A percentile compares a stretch with the other conserved stretches of the same genome.
Evolutionary conservation across 2,329 filamentous ascomycete species (phyloP).

Genomic region (Colletotrichum tanaceti): DNA sequence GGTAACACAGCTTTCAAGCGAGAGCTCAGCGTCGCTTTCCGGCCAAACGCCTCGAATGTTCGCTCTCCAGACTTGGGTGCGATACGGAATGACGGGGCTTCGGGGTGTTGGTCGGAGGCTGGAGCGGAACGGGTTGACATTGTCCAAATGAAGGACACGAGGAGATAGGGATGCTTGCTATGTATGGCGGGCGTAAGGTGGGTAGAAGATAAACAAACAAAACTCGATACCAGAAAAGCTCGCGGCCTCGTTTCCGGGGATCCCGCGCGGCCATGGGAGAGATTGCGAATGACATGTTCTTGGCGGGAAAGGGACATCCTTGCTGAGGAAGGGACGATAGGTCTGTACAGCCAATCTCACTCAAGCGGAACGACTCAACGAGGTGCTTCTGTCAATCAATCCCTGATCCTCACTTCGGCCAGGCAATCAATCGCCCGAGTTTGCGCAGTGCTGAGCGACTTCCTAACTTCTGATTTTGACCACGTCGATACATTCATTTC

Average conservation of each 20-base stretch:
- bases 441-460: not conserved
- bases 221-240: not conserved
- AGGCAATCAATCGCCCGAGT: not conserved
- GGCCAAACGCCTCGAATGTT: not conserved
- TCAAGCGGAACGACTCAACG: slow-evolving; percentile 1
- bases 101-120: slow-evolving; percentile 1
- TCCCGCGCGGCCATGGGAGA: not conserved
- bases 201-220: slow-evolving; percentile 32
- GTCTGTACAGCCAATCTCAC: not conserved
- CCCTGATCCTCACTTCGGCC: not conserved
- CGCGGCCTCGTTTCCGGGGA: slow-evolving; percentile 1
- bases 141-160: not conserved
- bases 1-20: slow-evolving; percentile 61
- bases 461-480: not conserved
- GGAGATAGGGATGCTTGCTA: slow-evolving; percentile 13
- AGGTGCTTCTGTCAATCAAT: slow-evolving; percentile 2
- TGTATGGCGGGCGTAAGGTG: not conserved
- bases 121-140: slow-evolving; percentile 29
- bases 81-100: slow-evolving; percentile 23
- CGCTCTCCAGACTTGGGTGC: not conserved
- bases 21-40: slow-evolving; percentile 49
- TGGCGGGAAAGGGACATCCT: slow-evolving; percentile 22
- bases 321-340: slow-evolving; percentile 3
- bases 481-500: not conserved
- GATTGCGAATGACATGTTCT: slow-evolving; percentile 14